Conservation (phyloP, 2,329 filamentous ascomycete species). For the Zopfia rhizophila region DNA sequence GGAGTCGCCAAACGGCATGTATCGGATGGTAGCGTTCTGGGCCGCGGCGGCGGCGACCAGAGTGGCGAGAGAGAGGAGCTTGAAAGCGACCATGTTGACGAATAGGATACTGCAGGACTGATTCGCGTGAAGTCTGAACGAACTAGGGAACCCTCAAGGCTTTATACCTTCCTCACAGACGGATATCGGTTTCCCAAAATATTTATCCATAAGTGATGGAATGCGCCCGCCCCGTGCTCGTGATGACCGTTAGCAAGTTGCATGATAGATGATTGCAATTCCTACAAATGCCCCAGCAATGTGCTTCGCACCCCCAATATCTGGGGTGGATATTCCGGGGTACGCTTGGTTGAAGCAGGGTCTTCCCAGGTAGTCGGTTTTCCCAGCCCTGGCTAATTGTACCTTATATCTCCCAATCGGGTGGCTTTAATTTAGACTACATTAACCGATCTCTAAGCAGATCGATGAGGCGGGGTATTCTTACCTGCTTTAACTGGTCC, state of each 20-base stretch:
- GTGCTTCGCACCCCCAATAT: no score
- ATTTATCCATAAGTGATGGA: no score
- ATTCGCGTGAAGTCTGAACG: no score
- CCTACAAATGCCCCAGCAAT: no score
- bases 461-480: neutral
- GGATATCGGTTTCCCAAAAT: no score
- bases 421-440: neutral
- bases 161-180: no score
- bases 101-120: no score
- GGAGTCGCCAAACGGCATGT: conserved; percentile 59
- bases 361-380: neutral
- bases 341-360: neutral
- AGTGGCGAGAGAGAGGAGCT: conserved; percentile 20
- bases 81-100: conserved; percentile 33
- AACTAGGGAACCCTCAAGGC: no score
- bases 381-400: conserved; percentile 16
- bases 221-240: no score
- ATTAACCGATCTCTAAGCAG: neutral
- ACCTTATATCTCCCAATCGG: neutral
- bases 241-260: no score
- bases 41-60: conserved; percentile 21
- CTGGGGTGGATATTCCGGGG: neutral
- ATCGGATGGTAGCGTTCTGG: conserved; percentile 36
- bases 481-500: neutral
- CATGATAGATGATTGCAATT: no score